These are phyloP conservation scores for Rubroboletus satanas DNA, from an alignment of 768 basidiomycete species.

Conservation along the genomic window DNA sequence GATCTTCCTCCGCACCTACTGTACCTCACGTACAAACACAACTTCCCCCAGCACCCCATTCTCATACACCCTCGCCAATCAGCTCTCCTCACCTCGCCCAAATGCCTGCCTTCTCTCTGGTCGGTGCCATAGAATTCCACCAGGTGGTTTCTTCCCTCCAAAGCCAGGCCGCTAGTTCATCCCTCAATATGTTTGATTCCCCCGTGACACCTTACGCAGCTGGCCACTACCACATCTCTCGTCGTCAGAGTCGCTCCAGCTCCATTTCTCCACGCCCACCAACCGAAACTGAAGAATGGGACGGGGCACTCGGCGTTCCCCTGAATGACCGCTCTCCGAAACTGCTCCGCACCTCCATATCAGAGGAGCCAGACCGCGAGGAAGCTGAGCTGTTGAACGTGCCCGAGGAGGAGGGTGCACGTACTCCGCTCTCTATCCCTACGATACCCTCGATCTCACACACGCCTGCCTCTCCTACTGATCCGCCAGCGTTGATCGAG, in stretches of 20 bases:
- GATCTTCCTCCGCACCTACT: slow-evolving; percentile 36
- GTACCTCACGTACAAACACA: slow-evolving; percentile 40
- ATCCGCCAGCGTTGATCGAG: slow-evolving; percentile 41
- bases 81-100: slow-evolving; percentile 39
- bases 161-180: slow-evolving; percentile 57
- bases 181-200: slow-evolving; percentile 63
- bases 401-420: slow-evolving; percentile 12
- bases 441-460: slow-evolving; percentile 54
- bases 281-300: slow-evolving; percentile 46
- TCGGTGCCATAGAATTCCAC: slow-evolving; percentile 94
- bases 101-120: slow-evolving; percentile 83
- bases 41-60: slow-evolving; percentile 39
- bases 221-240: slow-evolving; percentile 61
- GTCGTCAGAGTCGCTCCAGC: slow-evolving; percentile 25
- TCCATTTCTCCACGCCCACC: slow-evolving; percentile 30
- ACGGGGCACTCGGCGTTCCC: slow-evolving; percentile 46
- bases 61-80: slow-evolving; percentile 49
- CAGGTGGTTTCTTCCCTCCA: slow-evolving; percentile 82
- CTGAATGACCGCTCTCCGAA: slow-evolving; percentile 48
- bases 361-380: slow-evolving; percentile 13
- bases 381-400: slow-evolving; percentile 5
- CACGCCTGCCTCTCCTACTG: slow-evolving; percentile 46
- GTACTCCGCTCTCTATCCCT: slow-evolving; percentile 23
- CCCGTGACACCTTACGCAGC: slow-evolving; percentile 68
- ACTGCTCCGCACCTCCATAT: slow-evolving; percentile 30